phyloP scores from a whole-genome alignment of 2,329 filamentous ascomycete species.

The Fusarium sarcochroum region DNA sequence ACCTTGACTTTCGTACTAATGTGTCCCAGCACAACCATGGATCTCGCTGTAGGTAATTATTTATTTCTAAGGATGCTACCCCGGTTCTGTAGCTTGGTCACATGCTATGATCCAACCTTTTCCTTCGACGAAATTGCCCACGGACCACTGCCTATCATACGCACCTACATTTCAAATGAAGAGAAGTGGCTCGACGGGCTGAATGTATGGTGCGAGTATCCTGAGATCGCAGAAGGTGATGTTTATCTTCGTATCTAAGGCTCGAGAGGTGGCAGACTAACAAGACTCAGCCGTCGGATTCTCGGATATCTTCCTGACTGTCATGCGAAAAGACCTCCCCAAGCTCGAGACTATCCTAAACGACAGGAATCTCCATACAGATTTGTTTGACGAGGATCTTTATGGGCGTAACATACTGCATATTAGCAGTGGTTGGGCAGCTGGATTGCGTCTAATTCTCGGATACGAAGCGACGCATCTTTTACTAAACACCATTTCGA shows the following conservation, averaged over 20 bases:
- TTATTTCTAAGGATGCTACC: not conserved
- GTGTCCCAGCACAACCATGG: not conserved
- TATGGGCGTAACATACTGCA: not conserved
- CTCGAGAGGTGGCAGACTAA: not conserved
- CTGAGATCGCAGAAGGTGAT: not conserved
- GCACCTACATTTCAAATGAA: too few species aligned
- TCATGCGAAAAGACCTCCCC: not conserved
- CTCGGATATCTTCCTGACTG: not conserved
- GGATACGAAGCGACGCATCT: rapidly evolving
- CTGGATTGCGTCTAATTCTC: not conserved
- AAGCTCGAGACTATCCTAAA: not conserved
- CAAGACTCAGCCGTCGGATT: not conserved
- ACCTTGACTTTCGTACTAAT: not conserved
- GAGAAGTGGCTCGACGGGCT: not conserved
- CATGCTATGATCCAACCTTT: not conserved
- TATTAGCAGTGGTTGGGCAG: not conserved
- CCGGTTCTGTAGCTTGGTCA: not conserved
- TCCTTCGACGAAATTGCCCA: not conserved
- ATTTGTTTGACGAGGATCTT: not conserved
- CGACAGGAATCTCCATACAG: rapidly evolving
- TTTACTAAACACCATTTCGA: rapidly evolving
- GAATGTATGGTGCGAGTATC: not conserved
- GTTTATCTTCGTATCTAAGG: not conserved
- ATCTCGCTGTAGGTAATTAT: rapidly evolving
- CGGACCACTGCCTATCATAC: too few species aligned